These are phyloP conservation scores for Ophiostoma sp. DNA, from an alignment of 2,329 filamentous ascomycete species.

Conservation along the genomic window DNA sequence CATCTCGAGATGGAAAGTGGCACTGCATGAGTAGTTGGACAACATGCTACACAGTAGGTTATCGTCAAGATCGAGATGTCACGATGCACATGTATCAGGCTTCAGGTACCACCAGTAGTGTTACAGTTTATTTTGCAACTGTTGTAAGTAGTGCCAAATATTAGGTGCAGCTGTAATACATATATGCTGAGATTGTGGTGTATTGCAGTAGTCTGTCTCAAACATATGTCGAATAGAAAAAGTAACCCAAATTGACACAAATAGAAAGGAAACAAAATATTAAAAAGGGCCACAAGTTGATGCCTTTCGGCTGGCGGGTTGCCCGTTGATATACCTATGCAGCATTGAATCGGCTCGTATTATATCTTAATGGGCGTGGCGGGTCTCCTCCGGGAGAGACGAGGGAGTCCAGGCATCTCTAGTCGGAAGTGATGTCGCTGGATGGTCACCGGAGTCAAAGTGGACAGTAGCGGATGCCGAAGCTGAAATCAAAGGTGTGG, in stretches of 20 bases:
- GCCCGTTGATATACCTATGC: not conserved
- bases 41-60: not conserved
- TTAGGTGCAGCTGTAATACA: not conserved
- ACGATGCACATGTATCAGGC: not conserved
- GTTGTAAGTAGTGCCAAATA: not conserved
- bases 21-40: not conserved
- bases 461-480: not conserved
- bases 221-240: not conserved
- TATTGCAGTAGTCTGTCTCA: constrained; percentile 6
- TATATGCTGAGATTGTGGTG: not conserved
- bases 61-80: not conserved
- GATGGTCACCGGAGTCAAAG: not conserved
- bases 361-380: not conserved
- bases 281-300: not conserved
- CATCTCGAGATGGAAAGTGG: not conserved
- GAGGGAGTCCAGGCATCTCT: no score
- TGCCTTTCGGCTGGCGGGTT: not conserved
- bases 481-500: not conserved
- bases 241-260: not conserved
- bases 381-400: not conserved
- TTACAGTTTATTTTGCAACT: not conserved
- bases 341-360: not conserved
- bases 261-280: not conserved
- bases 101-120: not conserved
- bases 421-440: not conserved